A percentile compares a stretch with the other conserved stretches of the same genome.
Conservation (phyloP, 2,329 filamentous ascomycete species). For the Penicillium aurantiogriseum region DNA sequence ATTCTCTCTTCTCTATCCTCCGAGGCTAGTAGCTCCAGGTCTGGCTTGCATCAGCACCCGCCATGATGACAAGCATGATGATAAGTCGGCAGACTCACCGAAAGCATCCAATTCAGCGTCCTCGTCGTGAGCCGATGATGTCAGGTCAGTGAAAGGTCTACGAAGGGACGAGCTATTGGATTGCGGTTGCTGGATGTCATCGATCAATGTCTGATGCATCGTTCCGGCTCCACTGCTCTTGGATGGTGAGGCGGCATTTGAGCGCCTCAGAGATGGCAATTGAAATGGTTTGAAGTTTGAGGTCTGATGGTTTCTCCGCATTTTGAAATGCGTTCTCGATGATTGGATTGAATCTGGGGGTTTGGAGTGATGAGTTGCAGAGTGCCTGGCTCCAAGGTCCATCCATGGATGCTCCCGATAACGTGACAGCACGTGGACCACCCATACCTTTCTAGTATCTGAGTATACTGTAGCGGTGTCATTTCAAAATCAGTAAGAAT, state of each 20-base stretch:
- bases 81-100: constrained; percentile 37
- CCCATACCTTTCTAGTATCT: neutral
- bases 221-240: constrained; percentile 16
- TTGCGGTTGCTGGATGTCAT: constrained; percentile 21
- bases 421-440: constrained; percentile 13
- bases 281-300: constrained; percentile 9
- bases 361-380: neutral
- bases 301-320: constrained; percentile 17
- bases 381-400: neutral
- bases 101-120: constrained; percentile 49
- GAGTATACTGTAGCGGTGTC: too few relatives aligned
- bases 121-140: constrained; percentile 14
- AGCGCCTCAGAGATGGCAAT: constrained; percentile 11
- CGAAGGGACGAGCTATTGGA: constrained; percentile 1
- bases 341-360: neutral
- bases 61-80: neutral
- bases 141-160: neutral
- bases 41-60: constrained; percentile 20
- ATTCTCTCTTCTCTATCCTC: constrained; percentile 14
- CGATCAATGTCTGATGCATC: constrained; percentile 19
- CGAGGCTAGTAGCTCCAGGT: constrained; percentile 41
- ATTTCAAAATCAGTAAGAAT: neutral
- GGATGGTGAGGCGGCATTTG: constrained; percentile 8
- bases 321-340: constrained; percentile 6
- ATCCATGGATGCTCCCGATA: neutral